A percentile compares a stretch with the other conserved stretches of the same genome.
Evolutionary conservation across 208 protist genomes (phyloP).

Genomic region (Leptomonas seymouri): DNA sequence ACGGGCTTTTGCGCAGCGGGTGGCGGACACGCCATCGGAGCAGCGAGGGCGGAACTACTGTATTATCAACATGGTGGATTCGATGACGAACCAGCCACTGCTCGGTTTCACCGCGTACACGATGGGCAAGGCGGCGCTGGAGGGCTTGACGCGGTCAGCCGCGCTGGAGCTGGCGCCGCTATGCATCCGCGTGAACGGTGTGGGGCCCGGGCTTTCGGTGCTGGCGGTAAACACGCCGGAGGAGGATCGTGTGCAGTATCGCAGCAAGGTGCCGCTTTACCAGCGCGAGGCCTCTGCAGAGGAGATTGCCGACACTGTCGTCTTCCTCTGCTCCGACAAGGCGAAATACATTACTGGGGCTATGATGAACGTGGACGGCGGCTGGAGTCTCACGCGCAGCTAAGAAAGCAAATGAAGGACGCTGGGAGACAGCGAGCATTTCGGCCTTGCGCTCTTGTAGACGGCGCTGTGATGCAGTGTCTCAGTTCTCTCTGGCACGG

Average conservation of each 20-base stretch:
- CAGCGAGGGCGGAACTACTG: conserved; percentile 28
- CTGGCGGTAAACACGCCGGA: conserved; percentile 50
- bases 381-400: conserved; percentile 62
- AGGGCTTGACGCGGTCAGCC: conserved; percentile 66
- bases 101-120: conserved; percentile 71
- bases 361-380: conserved; percentile 73
- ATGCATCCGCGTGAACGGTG: conserved; percentile 73
- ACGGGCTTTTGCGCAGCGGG: conserved; percentile 48
- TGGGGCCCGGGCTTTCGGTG: conserved; percentile 59
- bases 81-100: conserved; percentile 68
- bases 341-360: conserved; percentile 72
- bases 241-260: conserved; percentile 38
- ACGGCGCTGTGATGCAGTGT: no score
- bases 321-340: conserved; percentile 64
- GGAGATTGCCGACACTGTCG: conserved; percentile 60
- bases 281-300: conserved; percentile 50
- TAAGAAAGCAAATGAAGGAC: conserved; percentile 4
- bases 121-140: conserved; percentile 78
- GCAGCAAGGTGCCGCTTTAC: conserved; percentile 64
- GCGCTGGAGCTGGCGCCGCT: conserved; percentile 71
- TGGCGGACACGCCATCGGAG: conserved; percentile 17
- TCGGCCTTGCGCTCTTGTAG: no score
- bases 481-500: no score
- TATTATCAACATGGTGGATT: conserved; percentile 75
- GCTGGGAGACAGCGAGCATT: no score